A percentile compares a stretch with the other conserved stretches of the same genome.
Evolutionary conservation across 2,329 filamentous ascomycete genomes (phyloP).

Genomic region (Colletotrichum horii): DNA sequence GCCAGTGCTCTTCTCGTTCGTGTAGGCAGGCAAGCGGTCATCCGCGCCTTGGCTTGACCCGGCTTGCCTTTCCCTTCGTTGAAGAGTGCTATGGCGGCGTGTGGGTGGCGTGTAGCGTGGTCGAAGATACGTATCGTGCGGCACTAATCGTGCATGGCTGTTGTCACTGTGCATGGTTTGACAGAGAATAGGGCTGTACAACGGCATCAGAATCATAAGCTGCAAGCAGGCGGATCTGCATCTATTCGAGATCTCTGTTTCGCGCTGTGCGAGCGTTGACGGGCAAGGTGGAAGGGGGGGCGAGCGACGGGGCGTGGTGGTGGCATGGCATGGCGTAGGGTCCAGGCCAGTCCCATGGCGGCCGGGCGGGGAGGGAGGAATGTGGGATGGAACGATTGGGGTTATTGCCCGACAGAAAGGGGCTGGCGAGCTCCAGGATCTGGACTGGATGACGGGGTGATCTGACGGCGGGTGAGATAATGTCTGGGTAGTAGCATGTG

Average conservation of each 20-base stretch:
- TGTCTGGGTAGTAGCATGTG: neutral
- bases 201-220: constrained; percentile 19
- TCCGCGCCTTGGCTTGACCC: neutral
- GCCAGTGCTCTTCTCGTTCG: neutral
- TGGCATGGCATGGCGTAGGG: neutral
- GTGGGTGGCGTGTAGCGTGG: neutral
- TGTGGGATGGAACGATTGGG: neutral
- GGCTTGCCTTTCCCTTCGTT: neutral
- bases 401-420: neutral
- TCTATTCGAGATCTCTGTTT: constrained; percentile 29
- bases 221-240: constrained; percentile 27
- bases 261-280: neutral
- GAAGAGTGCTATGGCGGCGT: neutral
- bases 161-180: constrained; percentile 17
- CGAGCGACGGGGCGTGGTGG: neutral
- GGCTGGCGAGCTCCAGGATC: neutral
- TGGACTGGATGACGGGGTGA: neutral
- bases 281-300: neutral
- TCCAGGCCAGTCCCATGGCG: neutral
- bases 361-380: neutral
- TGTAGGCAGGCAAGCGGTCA: neutral
- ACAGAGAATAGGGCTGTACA: constrained; percentile 12
- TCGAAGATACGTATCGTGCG: neutral
- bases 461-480: neutral
- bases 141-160: constrained; percentile 11